phyloP scores from a whole-genome alignment of 305 asterid species.

The Solanum hybrid region DNA sequence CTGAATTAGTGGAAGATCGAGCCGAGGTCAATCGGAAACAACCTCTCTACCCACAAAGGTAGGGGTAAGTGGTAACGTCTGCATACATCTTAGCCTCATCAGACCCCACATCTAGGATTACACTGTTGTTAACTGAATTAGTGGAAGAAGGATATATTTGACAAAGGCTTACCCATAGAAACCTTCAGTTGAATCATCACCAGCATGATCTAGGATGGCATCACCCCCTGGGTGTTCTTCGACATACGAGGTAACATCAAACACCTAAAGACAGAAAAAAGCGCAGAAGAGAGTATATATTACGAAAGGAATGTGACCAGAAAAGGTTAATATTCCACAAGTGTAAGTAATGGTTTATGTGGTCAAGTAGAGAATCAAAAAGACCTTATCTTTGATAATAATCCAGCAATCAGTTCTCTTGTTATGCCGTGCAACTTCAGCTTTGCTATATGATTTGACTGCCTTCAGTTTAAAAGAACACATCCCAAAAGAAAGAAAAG shows the following conservation, averaged over 20 bases:
- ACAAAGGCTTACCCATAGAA: slow-evolving; percentile 59
- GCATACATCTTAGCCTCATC: background rate
- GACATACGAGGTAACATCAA: slow-evolving; percentile 85
- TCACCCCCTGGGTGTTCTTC: slow-evolving; percentile 98
- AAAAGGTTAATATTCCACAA: background rate
- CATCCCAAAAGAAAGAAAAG: background rate
- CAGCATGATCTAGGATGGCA: slow-evolving; percentile 81
- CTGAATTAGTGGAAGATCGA: background rate
- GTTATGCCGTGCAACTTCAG: slow-evolving; percentile 69
- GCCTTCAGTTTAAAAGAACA: slow-evolving; percentile 21
- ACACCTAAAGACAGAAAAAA: slow-evolving; percentile 41
- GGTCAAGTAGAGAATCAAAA: slow-evolving; percentile 2
- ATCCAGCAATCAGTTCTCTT: slow-evolving; percentile 89
- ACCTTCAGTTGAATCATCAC: slow-evolving; percentile 85
- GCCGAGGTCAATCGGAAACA: background rate
- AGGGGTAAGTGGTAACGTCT: background rate
- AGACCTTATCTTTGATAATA: slow-evolving; percentile 83
- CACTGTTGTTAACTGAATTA: background rate
- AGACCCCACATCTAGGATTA: background rate
- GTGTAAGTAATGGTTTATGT: background rate
- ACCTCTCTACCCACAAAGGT: background rate
- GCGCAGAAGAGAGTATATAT: background rate
- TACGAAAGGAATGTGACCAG: background rate
- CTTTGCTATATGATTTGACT: slow-evolving; percentile 47
- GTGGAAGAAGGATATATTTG: background rate